These are phyloP conservation scores for Lasiodiplodia theobromae DNA, from an alignment of 2,329 filamentous ascomycete genomes.

Conservation along the genomic window DNA sequence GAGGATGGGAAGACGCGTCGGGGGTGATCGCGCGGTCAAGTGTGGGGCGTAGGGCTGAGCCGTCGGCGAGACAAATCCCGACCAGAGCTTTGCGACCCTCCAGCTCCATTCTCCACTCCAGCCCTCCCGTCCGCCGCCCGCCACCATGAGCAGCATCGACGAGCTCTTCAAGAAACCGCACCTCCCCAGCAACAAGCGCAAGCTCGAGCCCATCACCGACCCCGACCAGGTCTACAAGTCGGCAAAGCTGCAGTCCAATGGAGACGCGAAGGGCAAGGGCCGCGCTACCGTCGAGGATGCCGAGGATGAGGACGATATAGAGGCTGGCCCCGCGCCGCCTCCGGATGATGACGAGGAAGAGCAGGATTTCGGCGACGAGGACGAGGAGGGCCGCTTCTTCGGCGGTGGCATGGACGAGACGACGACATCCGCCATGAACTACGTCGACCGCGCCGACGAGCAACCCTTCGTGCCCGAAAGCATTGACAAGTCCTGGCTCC, in stretches of 20 bases:
- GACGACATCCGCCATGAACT: constrained; percentile 53
- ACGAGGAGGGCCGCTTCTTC: constrained; percentile 95
- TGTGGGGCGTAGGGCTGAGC: constrained; percentile 20
- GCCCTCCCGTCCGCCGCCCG: neutral
- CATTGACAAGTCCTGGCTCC: constrained; percentile 84
- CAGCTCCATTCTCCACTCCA: neutral
- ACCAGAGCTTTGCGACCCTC: constrained; percentile 13
- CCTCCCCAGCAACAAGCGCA: constrained; percentile 61
- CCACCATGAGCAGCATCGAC: constrained; percentile 65
- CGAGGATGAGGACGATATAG: constrained; percentile 51
- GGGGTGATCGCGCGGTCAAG: constrained; percentile 13
- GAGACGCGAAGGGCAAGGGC: constrained; percentile 57
- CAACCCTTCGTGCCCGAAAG: constrained; percentile 68
- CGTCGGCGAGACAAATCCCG: constrained; percentile 21
- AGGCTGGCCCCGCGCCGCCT: constrained; percentile 62
- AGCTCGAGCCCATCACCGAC: constrained; percentile 62
- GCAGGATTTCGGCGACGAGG: constrained; percentile 66
- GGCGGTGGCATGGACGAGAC: constrained; percentile 85
- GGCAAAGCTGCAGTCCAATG: constrained; percentile 60
- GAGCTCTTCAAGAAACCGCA: constrained; percentile 68
- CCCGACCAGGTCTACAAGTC: constrained; percentile 68
- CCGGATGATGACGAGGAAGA: constrained; percentile 59
- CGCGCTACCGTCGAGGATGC: constrained; percentile 59
- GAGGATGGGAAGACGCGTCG: constrained; percentile 24
- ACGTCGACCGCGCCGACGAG: constrained; percentile 25